Conservation (phyloP, 148 eudicot genomes). For the Cornus florida region DNA sequence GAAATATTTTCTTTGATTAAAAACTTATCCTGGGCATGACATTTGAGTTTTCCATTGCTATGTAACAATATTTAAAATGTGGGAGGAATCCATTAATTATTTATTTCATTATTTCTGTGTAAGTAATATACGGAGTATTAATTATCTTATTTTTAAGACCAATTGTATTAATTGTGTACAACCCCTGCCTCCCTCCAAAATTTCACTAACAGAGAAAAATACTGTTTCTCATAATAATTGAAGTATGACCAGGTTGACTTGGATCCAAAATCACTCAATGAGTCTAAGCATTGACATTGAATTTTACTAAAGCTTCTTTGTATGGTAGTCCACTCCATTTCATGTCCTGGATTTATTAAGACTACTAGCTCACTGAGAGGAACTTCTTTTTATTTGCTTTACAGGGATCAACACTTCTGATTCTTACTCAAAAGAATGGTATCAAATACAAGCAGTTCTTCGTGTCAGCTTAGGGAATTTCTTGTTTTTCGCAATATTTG, state of each 20-base stretch:
- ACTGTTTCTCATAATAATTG: not conserved
- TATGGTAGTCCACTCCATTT: not conserved
- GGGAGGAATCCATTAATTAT: too few species aligned
- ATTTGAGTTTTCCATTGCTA: too few species aligned
- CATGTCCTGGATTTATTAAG: not conserved
- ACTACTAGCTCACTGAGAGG: not conserved
- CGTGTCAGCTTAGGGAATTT: conserved; percentile 95
- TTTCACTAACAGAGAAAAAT: too few species aligned
- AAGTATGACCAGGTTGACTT: not conserved
- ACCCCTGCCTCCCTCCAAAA: too few species aligned
- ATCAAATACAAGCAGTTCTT: conserved; percentile 75
- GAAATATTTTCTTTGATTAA: too few species aligned
- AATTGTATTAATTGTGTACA: not conserved
- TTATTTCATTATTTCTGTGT: too few species aligned
- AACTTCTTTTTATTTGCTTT: conserved; percentile 12
- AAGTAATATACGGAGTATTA: too few species aligned
- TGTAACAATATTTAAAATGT: too few species aligned
- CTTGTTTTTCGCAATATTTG: conserved; percentile 72
- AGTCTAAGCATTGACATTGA: not conserved
- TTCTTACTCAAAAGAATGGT: conserved; percentile 66
- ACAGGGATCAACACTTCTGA: conserved; percentile 76
- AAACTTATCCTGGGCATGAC: too few species aligned
- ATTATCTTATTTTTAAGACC: not conserved
- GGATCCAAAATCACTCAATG: not conserved
- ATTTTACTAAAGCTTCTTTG: not conserved